phyloP scores from a whole-genome alignment of 768 basidiomycete species.

The Phlegmacium glaucopus region DNA sequence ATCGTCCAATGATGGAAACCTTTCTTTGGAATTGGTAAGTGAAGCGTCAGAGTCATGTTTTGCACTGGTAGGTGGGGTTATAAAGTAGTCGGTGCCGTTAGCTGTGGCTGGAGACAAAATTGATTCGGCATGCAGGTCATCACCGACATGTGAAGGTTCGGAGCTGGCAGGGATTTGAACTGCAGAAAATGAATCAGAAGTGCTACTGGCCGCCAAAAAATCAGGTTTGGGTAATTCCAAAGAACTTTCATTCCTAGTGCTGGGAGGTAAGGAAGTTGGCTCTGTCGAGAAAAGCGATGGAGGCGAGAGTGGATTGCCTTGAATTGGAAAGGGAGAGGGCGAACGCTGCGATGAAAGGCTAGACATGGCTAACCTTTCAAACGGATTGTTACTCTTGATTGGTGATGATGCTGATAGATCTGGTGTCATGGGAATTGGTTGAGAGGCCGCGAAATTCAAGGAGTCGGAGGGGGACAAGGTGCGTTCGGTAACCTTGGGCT shows the following conservation, averaged over 20 bases:
- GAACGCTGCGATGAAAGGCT: conserved; percentile 43
- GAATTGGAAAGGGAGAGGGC: conserved; percentile 55
- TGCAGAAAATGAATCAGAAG: no score
- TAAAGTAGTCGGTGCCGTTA: conserved; percentile 51
- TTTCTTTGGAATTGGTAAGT: conserved; percentile 12
- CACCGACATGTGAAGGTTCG: conserved; percentile 12
- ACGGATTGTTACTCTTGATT: conserved; percentile 87
- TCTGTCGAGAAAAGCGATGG: background rate
- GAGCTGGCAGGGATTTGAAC: background rate
- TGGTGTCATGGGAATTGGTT: conserved; percentile 72
- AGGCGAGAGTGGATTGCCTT: conserved; percentile 11
- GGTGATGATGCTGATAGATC: conserved; percentile 46
- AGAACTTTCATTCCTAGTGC: background rate
- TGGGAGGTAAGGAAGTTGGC: conserved; percentile 12
- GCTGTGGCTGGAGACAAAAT: conserved; percentile 26
- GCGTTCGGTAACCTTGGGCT: conserved; percentile 22
- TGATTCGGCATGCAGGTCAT: conserved; percentile 6
- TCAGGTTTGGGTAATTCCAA: conserved; percentile 4
- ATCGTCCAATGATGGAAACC: conserved; percentile 34
- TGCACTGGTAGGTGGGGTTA: conserved; percentile 53
- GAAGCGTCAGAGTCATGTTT: conserved; percentile 11
- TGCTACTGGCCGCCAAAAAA: no score
- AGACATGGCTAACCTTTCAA: conserved; percentile 64
- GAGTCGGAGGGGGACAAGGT: conserved; percentile 43
- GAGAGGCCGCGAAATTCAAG: conserved; percentile 58